These are phyloP conservation scores for Chaetothyriales sp. DNA, from an alignment of 2,329 filamentous ascomycete species.

Conservation along the genomic window DNA sequence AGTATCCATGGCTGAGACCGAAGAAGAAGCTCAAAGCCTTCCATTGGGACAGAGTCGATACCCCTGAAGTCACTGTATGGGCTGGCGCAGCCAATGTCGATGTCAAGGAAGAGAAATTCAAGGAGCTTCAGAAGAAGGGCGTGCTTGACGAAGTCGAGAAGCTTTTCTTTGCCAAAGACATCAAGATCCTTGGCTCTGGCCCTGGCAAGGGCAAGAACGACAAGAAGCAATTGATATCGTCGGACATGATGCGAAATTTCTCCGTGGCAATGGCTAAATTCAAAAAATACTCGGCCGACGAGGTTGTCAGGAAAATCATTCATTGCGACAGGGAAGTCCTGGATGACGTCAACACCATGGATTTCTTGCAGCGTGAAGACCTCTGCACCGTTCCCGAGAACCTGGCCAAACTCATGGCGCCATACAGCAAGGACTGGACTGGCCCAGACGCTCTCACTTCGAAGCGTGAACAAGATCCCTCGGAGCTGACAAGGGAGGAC, in stretches of 20 bases:
- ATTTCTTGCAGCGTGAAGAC: conserved; percentile 86
- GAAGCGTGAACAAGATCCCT: conserved; percentile 69
- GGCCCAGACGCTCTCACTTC: conserved; percentile 68
- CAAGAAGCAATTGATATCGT: conserved; percentile 94
- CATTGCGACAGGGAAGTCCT: conserved; percentile 84
- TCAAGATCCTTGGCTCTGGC: conserved; percentile 66
- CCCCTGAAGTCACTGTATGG: conserved; percentile 85
- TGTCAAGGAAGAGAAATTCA: conserved; percentile 88
- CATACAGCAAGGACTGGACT: conserved; percentile 94
- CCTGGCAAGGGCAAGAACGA: conserved; percentile 63
- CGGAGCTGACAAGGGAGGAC: conserved; percentile 82
- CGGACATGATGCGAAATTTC: conserved; percentile 76
- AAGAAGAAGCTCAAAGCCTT: conserved; percentile 99
- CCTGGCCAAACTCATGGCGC: conserved; percentile 76
- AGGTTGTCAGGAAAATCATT: conserved; percentile 82
- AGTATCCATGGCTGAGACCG: conserved; percentile 67
- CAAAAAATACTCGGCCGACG: conserved; percentile 69
- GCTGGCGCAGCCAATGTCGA: conserved; percentile 77
- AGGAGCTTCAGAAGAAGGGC: conserved; percentile 82
- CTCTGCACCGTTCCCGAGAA: conserved; percentile 88
- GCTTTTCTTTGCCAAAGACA: conserved; percentile 93
- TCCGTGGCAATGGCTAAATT: conserved; percentile 92
- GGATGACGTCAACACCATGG: conserved; percentile 86
- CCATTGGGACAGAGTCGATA: conserved; percentile 98
- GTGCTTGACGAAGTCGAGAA: conserved; percentile 96